Evolutionary conservation across 1,284 basidiomycete species (phyloP).

Genomic region (Wolfiporia cocos): DNA sequence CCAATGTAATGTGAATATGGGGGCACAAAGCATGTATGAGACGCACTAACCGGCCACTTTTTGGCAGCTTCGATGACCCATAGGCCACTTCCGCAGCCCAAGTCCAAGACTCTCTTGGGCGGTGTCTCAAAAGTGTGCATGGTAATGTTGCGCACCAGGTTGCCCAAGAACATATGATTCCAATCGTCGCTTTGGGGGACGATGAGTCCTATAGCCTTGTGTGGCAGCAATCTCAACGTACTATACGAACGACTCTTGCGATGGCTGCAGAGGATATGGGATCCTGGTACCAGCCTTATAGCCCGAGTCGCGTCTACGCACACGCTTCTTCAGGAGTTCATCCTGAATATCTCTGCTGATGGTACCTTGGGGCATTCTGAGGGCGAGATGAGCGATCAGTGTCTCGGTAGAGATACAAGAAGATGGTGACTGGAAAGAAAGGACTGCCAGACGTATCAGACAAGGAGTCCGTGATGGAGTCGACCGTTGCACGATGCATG

Average conservation of each 20-base stretch:
- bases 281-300: slow-evolving; percentile 19
- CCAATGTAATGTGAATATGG: slow-evolving; percentile 28
- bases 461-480: too few species aligned
- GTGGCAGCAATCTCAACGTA: slow-evolving; percentile 17
- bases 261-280: slow-evolving; percentile 48
- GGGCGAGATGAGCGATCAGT: background rate
- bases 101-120: slow-evolving; percentile 53
- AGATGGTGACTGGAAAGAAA: too few species aligned
- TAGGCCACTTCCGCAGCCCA: slow-evolving; percentile 79
- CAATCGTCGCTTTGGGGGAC: slow-evolving; percentile 51
- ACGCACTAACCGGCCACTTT: slow-evolving; percentile 48
- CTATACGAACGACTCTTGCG: slow-evolving; percentile 46
- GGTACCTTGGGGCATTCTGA: slow-evolving; percentile 7
- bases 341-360: slow-evolving; percentile 41
- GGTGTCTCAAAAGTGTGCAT: slow-evolving; percentile 45
- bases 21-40: slow-evolving; percentile 3
- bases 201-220: background rate
- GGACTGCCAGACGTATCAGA: too few species aligned
- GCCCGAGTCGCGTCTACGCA: slow-evolving; percentile 37
- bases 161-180: slow-evolving; percentile 57
- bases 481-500: too few species aligned
- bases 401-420: too few species aligned
- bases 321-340: slow-evolving; percentile 31
- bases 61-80: slow-evolving; percentile 67
- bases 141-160: slow-evolving; percentile 41